Conservation (phyloP, 805 yeast species). For the Maudiozyma barnettii region DNA sequence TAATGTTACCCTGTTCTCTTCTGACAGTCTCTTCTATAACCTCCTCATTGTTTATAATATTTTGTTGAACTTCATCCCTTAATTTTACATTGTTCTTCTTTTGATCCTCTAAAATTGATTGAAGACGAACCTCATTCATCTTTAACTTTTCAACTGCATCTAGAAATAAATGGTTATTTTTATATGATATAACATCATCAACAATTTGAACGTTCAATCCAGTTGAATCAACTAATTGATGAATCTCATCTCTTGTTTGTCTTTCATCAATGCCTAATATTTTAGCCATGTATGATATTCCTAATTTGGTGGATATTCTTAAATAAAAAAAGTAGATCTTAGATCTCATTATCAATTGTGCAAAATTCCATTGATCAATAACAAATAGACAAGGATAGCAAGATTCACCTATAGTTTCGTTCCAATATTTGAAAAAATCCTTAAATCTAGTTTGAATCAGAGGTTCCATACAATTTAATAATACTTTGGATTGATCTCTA, state of each 20-base stretch:
- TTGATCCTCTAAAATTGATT: slow-evolving; percentile 1
- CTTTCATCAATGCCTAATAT: slow-evolving; percentile 13
- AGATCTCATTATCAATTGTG: slow-evolving; percentile 15
- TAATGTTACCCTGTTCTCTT: background rate
- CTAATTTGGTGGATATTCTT: slow-evolving; percentile 17
- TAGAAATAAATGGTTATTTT: slow-evolving; percentile 2
- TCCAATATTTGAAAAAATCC: slow-evolving; percentile 20
- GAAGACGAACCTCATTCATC: slow-evolving; percentile 1
- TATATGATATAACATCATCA: slow-evolving; percentile 7
- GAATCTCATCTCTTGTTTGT: slow-evolving; percentile 13
- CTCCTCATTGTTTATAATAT: slow-evolving; percentile 2
- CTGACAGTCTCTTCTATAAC: background rate
- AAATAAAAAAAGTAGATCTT: slow-evolving; percentile 25
- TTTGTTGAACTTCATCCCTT: slow-evolving; percentile 2
- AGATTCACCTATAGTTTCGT: slow-evolving; percentile 8
- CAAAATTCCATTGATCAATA: slow-evolving; percentile 12
- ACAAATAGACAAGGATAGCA: slow-evolving; percentile 15
- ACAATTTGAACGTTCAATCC: slow-evolving; percentile 16
- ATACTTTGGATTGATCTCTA: slow-evolving; percentile 8
- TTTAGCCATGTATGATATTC: slow-evolving; percentile 19
- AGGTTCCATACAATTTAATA: slow-evolving; percentile 12
- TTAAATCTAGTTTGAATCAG: slow-evolving; percentile 18
- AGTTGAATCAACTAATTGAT: slow-evolving; percentile 11
- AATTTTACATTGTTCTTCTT: background rate
- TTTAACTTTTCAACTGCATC: slow-evolving; percentile 8